Conservation (phyloP, 495 filamentous ascomycete genomes). For the Penicillium soppii region DNA sequence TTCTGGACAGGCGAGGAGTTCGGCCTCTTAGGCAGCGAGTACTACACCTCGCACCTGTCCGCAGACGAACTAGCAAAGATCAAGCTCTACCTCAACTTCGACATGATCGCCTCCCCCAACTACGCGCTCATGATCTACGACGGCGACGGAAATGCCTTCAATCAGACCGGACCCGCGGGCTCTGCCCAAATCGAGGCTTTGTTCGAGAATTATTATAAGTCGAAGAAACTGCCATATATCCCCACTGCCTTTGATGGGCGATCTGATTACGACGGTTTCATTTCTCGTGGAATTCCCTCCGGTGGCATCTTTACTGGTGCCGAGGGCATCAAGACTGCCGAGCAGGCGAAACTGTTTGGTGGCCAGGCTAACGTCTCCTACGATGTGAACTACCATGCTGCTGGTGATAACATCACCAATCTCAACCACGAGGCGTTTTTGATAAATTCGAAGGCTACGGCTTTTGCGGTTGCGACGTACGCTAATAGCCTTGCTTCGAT, state of each 20-base stretch:
- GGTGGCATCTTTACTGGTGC: conserved; percentile 72
- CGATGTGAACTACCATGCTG: conserved; percentile 64
- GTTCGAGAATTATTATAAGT: conserved; percentile 61
- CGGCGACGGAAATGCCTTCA: conserved; percentile 64
- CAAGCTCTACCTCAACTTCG: conserved; percentile 70
- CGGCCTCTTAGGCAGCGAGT: conserved; percentile 62
- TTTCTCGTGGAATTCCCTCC: conserved; percentile 58
- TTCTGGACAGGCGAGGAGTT: conserved; percentile 70
- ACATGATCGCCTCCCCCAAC: conserved; percentile 78
- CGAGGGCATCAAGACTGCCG: conserved; percentile 62
- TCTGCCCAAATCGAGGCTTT: conserved; percentile 62
- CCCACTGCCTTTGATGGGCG: conserved; percentile 61
- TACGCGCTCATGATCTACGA: conserved; percentile 69
- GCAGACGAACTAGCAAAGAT: conserved; percentile 54
- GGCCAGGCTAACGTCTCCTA: conserved; percentile 57
- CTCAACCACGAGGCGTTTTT: conserved; percentile 59
- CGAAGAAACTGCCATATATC: conserved; percentile 38
- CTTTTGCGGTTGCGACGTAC: conserved; percentile 63
- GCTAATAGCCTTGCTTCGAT: conserved; percentile 51
- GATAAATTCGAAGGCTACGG: conserved; percentile 60
- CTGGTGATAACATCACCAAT: conserved; percentile 59
- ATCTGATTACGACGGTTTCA: conserved; percentile 69
- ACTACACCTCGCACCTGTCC: conserved; percentile 54
- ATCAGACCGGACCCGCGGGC: conserved; percentile 60
- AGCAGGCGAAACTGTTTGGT: conserved; percentile 56